phyloP scores from a whole-genome alignment of 2,329 filamentous ascomycete genomes.

The Fusarium beomiforme region DNA sequence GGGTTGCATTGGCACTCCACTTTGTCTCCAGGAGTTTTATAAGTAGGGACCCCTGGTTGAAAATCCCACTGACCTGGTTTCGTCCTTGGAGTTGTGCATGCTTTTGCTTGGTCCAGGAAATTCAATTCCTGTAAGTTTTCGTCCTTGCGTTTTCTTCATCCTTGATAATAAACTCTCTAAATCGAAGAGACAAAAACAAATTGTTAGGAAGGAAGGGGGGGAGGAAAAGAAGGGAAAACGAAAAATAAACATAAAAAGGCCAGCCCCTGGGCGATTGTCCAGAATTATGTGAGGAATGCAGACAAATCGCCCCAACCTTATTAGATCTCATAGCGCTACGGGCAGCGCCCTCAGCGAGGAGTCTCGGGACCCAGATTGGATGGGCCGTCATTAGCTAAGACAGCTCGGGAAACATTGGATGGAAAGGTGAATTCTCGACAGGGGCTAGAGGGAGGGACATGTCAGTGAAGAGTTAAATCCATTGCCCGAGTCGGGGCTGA shows the following conservation, averaged over 20 bases:
- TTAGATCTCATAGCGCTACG: conserved; percentile 23
- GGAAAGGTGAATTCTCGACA: conserved; percentile 13
- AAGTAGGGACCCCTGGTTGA: conserved; percentile 2
- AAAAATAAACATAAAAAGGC: too few species aligned
- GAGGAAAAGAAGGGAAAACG: too few species aligned
- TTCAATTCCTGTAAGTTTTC: neutral
- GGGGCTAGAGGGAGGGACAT: neutral
- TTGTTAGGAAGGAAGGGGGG: neutral
- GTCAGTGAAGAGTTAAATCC: conserved; percentile 21
- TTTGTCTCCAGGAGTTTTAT: conserved; percentile 20
- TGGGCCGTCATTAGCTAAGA: conserved; percentile 24
- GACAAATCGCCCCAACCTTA: conserved; percentile 30
- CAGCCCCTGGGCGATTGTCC: neutral
- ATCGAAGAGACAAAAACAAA: neutral
- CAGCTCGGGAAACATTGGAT: conserved; percentile 19
- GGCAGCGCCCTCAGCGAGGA: conserved; percentile 42
- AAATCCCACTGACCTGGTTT: neutral
- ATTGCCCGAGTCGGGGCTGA: conserved; percentile 13
- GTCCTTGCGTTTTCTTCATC: neutral
- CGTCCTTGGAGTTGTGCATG: neutral
- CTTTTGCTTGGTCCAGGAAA: neutral
- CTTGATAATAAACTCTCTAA: neutral
- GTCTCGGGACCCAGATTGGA: conserved; percentile 25
- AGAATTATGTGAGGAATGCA: conserved; percentile 24
- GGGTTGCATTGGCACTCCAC: conserved; percentile 16